phyloP scores from a whole-genome alignment of 1,284 basidiomycete species.

The Boletus smithii region DNA sequence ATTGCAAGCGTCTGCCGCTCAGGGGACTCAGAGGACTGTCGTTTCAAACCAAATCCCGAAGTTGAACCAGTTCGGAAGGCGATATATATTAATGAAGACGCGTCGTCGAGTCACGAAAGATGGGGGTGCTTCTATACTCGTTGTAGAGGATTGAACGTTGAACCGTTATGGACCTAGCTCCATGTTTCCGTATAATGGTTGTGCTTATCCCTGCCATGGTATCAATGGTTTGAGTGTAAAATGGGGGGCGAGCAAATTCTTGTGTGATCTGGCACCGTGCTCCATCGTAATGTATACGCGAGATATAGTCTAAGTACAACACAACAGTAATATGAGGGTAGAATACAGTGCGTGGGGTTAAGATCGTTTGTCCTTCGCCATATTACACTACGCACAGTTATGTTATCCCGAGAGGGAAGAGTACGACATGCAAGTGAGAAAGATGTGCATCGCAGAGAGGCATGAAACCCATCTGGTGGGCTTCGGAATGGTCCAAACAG shows the following conservation, averaged over 20 bases:
- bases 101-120: constrained; percentile 57
- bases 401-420: constrained; percentile 3
- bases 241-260: background rate
- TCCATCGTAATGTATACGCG: constrained; percentile 1
- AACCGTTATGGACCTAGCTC: background rate
- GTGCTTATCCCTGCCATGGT: background rate
- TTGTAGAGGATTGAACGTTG: constrained; percentile 35
- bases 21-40: constrained; percentile 10
- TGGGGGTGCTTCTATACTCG: constrained; percentile 61
- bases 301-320: constrained; percentile 16
- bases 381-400: constrained; percentile 12
- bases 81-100: constrained; percentile 56
- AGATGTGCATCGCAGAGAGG: constrained; percentile 13
- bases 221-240: background rate
- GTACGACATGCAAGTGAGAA: constrained; percentile 13
- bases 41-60: constrained; percentile 23
- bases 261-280: background rate
- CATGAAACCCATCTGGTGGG: constrained; percentile 1
- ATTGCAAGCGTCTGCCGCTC: background rate
- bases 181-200: background rate
- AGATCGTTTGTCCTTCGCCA: constrained; percentile 17
- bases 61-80: constrained; percentile 46
- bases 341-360: constrained; percentile 14
- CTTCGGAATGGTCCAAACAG: background rate
- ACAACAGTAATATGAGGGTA: constrained; percentile 14